Evolutionary conservation across 257 asterid species (phyloP).

Genomic region (Gentiana macrophylla): DNA sequence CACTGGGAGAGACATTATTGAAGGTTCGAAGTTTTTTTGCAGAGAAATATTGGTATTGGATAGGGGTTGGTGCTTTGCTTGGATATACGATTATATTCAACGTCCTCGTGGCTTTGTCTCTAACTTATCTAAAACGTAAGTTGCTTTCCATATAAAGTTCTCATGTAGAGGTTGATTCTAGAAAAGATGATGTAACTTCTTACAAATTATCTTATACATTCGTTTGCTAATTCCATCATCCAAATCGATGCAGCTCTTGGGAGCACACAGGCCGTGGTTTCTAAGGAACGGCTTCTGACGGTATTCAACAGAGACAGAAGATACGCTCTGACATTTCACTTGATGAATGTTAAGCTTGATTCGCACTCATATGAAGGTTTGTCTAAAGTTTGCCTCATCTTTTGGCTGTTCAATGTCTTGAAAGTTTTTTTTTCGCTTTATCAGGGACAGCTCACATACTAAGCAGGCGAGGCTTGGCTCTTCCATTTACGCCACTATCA

Average conservation of each 20-base stretch:
- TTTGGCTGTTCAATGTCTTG: background rate
- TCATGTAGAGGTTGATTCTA: slow-evolving; percentile 3
- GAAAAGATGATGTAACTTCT: slow-evolving; percentile 1
- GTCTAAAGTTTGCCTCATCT: slow-evolving; percentile 8
- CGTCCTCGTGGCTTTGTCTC: slow-evolving; percentile 60
- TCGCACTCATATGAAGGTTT: slow-evolving; percentile 69
- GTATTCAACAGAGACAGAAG: slow-evolving; percentile 28
- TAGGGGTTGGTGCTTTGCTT: slow-evolving; percentile 80
- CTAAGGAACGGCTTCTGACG: slow-evolving; percentile 46
- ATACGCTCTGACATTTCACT: slow-evolving; percentile 47
- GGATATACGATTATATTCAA: slow-evolving; percentile 77
- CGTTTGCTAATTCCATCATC: background rate
- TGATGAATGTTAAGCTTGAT: slow-evolving; percentile 63
- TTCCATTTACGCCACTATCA: slow-evolving; percentile 77
- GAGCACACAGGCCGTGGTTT: slow-evolving; percentile 57
- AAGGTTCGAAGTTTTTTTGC: slow-evolving; percentile 70
- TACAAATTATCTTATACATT: background rate
- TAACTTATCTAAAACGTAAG: slow-evolving; percentile 76
- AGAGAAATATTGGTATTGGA: slow-evolving; percentile 93
- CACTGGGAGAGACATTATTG: slow-evolving; percentile 65
- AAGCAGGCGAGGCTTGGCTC: slow-evolving; percentile 63
- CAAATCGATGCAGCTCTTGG: slow-evolving; percentile 46
- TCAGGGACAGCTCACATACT: slow-evolving; percentile 59
- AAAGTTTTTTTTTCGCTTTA: background rate
- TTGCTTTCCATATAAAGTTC: slow-evolving; percentile 8